Conservation (phyloP, 352 stramenopile species). For the Halophytophthora polymorphica region DNA sequence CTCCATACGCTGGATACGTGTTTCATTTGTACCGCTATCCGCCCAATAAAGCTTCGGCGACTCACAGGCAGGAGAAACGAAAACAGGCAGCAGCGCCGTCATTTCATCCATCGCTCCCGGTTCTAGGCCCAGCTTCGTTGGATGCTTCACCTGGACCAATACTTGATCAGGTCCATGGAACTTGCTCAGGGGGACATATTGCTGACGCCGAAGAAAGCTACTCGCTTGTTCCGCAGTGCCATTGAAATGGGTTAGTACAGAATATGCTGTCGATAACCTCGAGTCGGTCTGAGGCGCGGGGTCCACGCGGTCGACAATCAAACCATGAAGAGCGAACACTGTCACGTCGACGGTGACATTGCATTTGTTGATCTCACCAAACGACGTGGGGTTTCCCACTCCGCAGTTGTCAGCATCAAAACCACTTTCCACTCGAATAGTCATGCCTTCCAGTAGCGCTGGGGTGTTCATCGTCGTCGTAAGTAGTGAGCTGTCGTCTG, state of each 20-base stretch:
- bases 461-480: conserved; percentile 10
- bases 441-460: conserved; percentile 5
- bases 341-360: conserved; percentile 11
- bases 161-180: conserved; percentile 43
- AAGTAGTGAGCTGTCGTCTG: conserved; percentile 14
- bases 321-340: conserved; percentile 11
- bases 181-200: conserved; percentile 25
- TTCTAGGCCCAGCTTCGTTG: neutral
- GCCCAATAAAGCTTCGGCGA: conserved; percentile 9
- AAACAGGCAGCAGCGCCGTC: conserved; percentile 10
- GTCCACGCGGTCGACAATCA: conserved; percentile 4
- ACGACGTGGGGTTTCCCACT: neutral
- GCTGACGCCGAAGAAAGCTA: conserved; percentile 14
- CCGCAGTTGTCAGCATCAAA: neutral
- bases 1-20: conserved; percentile 1
- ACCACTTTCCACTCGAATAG: conserved; percentile 11
- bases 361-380: neutral
- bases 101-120: conserved; percentile 2
- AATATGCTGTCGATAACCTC: neutral
- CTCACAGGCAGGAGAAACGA: conserved; percentile 12
- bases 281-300: neutral
- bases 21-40: conserved; percentile 5
- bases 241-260: conserved; percentile 8
- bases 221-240: conserved; percentile 10
- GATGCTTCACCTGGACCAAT: conserved; percentile 22